Conservation (phyloP, 1,284 basidiomycete species). For the Cryptococcus jaspeensis region DNA sequence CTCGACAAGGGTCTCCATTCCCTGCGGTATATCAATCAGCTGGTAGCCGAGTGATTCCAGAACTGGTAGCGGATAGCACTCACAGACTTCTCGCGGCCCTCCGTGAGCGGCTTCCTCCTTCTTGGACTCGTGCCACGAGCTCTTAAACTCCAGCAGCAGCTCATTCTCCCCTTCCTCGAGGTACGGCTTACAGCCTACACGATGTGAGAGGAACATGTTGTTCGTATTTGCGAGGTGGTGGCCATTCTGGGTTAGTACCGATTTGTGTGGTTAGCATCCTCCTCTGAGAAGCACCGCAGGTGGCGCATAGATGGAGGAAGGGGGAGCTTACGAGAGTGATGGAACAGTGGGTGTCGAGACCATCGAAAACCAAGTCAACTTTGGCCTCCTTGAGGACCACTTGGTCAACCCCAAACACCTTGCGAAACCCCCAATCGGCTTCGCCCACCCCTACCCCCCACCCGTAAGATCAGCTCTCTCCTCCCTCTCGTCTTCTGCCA, state of each 20-base stretch:
- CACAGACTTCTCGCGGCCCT: constrained; percentile 35
- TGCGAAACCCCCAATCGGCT: constrained; percentile 78
- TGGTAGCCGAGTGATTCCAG: too few relatives aligned
- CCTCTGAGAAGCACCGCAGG: too few relatives aligned
- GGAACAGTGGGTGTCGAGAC: constrained; percentile 78
- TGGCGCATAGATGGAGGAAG: too few relatives aligned
- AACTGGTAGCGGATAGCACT: too few relatives aligned
- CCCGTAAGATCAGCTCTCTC: constrained; percentile 7
- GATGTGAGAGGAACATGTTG: constrained; percentile 76
- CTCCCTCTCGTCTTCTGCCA: constrained; percentile 6
- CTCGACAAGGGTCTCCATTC: constrained; percentile 83
- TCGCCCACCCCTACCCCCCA: constrained; percentile 76
- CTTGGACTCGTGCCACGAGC: constrained; percentile 67
- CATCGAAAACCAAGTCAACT: constrained; percentile 77
- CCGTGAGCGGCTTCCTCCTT: constrained; percentile 42
- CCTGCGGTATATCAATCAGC: constrained; percentile 37
- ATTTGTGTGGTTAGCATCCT: not conserved
- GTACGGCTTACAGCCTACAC: constrained; percentile 59
- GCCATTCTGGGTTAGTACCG: constrained; percentile 60
- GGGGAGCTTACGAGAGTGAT: constrained; percentile 61
- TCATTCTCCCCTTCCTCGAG: constrained; percentile 64
- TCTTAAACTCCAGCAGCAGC: constrained; percentile 68
- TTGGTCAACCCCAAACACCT: constrained; percentile 60
- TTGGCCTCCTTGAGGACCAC: constrained; percentile 52
- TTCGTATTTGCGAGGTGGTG: constrained; percentile 60